These are phyloP conservation scores for Ophiorrhiza pumila DNA, from an alignment of 257 asterid species.

Conservation along the genomic window DNA sequence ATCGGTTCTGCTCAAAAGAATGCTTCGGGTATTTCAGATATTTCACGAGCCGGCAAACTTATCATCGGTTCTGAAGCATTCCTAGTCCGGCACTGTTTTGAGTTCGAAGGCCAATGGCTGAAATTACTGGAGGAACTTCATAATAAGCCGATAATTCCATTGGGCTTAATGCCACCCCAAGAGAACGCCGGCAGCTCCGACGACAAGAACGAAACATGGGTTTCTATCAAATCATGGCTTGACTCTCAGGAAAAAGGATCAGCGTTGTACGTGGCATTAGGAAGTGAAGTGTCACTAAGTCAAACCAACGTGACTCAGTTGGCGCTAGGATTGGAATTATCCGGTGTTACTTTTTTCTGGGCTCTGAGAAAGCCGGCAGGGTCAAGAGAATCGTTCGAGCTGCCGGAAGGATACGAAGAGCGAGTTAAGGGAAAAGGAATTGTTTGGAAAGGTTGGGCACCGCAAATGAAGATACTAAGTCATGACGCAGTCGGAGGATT, in stretches of 20 bases:
- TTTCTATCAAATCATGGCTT: conserved; percentile 31
- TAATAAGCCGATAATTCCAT: conserved; percentile 21
- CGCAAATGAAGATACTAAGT: conserved; percentile 40
- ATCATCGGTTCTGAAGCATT: conserved; percentile 20
- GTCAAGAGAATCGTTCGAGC: background rate
- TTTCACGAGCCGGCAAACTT: conserved; percentile 23
- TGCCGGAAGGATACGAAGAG: conserved; percentile 37
- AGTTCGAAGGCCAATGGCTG: conserved; percentile 41
- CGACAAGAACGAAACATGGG: conserved; percentile 24
- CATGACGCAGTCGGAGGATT: conserved; percentile 49
- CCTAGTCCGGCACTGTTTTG: conserved; percentile 24
- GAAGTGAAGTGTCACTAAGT: conserved; percentile 36
- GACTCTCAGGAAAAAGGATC: conserved; percentile 18
- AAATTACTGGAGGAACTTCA: conserved; percentile 27
- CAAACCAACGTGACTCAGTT: conserved; percentile 29
- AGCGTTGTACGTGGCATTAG: conserved; percentile 36
- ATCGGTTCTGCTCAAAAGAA: background rate
- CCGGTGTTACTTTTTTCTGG: conserved; percentile 40
- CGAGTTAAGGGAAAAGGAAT: conserved; percentile 33
- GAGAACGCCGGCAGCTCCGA: background rate
- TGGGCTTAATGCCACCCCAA: conserved; percentile 32
- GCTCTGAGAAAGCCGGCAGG: conserved; percentile 27
- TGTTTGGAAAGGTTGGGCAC: conserved; percentile 50
- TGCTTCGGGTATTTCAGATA: conserved; percentile 33
- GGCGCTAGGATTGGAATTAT: conserved; percentile 45